Evolutionary conservation across 345 rosid genomes (phyloP), one percentile per base, ranked within the genome.

Genomic region (Populus nigra): DNA sequence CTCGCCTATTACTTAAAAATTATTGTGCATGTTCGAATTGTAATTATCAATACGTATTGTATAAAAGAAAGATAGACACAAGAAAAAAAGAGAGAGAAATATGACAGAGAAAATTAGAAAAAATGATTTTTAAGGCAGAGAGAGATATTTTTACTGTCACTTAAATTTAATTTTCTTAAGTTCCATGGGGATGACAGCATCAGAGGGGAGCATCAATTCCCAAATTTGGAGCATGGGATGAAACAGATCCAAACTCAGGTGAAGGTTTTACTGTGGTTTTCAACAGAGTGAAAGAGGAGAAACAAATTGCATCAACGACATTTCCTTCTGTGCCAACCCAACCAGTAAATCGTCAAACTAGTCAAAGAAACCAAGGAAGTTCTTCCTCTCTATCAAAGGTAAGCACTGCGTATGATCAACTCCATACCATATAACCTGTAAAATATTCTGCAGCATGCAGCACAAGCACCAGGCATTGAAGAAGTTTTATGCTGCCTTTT

Each of bases 201-300:
- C 85, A 76, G 4, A 84, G 82, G 70, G 41, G 53, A 31, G 74
- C 85, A 69, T 85, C 93, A 0, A 74, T 88, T 68, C 91, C 93
- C 0, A 87, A 83, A 77, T 90, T 90, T 45, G 91, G 91, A 36
- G 88, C 86, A 2, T 87, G 93, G 93, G 89, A 90, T 72, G 89
- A 90, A 59, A 70, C 53, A 8, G 93, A 86, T 73, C 90, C 88
- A 8, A 67, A 23, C 31, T 85, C 90, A 16, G 89, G 90, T 36
- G 89, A 85, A 75, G 80, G 88, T 27, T 88, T 82, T 69, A 85
- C 89, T 4, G 84, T 77, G 61, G 81, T 88, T 53, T 87, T 86
- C 80, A 72, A 79, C 83, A 78, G 79, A 57, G 89, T 84, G 83
- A 86, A 87, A 81, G 83, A 85, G 80, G 94, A 89, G 70, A 88